Conservation (phyloP, 176 grass and related monocot species). For the Cymbopogon citratus region DNA sequence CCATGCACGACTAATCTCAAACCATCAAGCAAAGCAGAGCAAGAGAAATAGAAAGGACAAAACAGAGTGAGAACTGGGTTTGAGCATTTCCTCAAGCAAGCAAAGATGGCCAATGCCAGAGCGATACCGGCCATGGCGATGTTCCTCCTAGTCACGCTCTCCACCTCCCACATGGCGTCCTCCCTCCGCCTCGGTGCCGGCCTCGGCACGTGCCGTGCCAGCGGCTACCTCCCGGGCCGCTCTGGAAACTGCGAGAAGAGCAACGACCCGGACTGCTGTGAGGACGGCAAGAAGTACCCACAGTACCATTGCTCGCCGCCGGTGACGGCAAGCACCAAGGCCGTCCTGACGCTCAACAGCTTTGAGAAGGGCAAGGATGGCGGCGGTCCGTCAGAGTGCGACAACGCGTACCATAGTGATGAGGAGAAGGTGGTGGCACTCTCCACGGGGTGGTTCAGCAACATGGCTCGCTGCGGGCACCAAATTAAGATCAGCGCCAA, state of each 20-base stretch:
- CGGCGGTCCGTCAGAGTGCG: conserved; percentile 40
- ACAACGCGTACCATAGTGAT: conserved; percentile 40
- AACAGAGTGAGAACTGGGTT: neutral
- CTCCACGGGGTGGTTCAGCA: conserved; percentile 45
- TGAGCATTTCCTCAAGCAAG: neutral
- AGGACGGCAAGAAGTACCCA: conserved; percentile 39
- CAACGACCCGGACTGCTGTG: conserved; percentile 45
- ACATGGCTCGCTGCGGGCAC: conserved; percentile 22
- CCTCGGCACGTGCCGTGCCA: conserved; percentile 29
- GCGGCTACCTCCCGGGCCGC: conserved; percentile 40
- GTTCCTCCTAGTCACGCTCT: conserved; percentile 21
- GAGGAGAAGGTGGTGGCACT: conserved; percentile 39
- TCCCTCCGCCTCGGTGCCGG: conserved; percentile 6
- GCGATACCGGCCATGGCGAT: neutral
- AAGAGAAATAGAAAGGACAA: neutral
- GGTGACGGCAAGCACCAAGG: conserved; percentile 29
- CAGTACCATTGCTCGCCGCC: conserved; percentile 59
- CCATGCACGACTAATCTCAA: neutral
- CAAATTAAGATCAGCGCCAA: conserved; percentile 42
- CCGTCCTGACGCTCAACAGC: conserved; percentile 42
- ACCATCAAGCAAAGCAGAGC: neutral
- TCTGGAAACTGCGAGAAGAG: conserved; percentile 39
- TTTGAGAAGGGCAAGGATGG: conserved; percentile 51
- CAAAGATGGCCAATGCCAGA: neutral
- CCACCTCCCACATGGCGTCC: conserved; percentile 8